Base-by-base conservation (phyloP, 257 asterid species). In the Solanum ossicruentum region DNA sequence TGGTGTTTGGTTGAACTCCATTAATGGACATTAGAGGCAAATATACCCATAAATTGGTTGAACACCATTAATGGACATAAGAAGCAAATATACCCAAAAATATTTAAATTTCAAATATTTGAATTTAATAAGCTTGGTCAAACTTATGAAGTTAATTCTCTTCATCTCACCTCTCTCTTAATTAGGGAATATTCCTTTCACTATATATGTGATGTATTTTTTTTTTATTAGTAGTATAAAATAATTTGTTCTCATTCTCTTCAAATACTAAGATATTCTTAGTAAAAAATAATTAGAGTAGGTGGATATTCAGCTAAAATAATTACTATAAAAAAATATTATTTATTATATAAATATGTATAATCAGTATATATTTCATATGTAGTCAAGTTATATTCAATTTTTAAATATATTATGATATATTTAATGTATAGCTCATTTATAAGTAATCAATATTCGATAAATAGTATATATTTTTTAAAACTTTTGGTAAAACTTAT, bases 181-280 rank as follows among this genome's bases (percentile, higher is more conserved):
- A 81, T 87, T 39, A 87, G 87, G 84, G 89, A 87, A 89, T 89
- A 89, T 89, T 61, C 83, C 86, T 80, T 84, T 79, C 63, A 83
- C 80, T 86, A 56, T 80, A 15, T 86, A 57, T 36, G 41, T 36
- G 41, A 36, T 36, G 6, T 36, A 86, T 55, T 88, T 88, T 47
- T 86, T 82, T 87, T 70, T 47, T 21, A 73, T 49, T 75, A 73
- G 32, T 73, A 73, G 12, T 45, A n/a, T 63, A 67, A 23, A 78
- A 85, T 26, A 57, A 80, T 79, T 87, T 86, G 85, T 77, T 84
- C 85, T 69, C 89, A 85, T 89, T 84, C 87, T 89, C 85, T 82
- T 58, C 57, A 65, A 72, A n/a, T 54, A 26, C 6, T 54, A 23
- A 51, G 16, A 12, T 78, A 78, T 51, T 41, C 9, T n/a, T n/a